A percentile compares a stretch with the other conserved stretches of the same genome.
Evolutionary conservation across 495 filamentous ascomycete genomes (phyloP).

Genomic region (Tuber brumale): DNA sequence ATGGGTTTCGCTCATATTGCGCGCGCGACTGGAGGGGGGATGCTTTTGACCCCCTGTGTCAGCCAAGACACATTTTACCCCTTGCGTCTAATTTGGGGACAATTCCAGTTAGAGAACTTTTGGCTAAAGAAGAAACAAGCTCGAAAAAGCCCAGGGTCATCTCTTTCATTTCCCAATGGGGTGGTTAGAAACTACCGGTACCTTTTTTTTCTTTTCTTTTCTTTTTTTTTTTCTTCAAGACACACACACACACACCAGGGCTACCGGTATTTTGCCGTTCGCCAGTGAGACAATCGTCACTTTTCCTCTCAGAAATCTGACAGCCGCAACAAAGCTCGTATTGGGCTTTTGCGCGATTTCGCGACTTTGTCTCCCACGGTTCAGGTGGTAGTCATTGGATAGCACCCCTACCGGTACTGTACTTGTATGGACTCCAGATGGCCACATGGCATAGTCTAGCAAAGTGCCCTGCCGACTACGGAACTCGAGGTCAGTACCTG

Average conservation of each 20-base stretch:
- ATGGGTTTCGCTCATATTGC: constrained; percentile 14
- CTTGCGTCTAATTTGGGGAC: neutral
- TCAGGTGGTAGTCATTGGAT: neutral
- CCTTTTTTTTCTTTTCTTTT: neutral
- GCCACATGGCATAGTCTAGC: neutral
- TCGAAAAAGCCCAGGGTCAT: neutral
- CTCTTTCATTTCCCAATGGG: constrained; percentile 1
- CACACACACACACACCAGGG: neutral
- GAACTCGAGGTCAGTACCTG: no score
- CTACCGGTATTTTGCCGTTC: neutral
- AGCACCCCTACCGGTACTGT: no score
- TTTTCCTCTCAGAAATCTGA: neutral
- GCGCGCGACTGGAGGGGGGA: neutral
- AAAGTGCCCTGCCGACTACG: neutral
- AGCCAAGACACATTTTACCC: constrained; percentile 3
- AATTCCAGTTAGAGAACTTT: neutral
- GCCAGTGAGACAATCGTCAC: neutral
- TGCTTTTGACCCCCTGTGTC: neutral
- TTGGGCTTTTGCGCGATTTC: neutral
- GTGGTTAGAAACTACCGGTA: neutral
- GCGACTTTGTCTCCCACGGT: neutral
- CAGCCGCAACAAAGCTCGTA: neutral
- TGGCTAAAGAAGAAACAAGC: neutral
- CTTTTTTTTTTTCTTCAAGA: neutral
- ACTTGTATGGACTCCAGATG: neutral